These are phyloP conservation scores for Exophiala alcalophila DNA, from an alignment of 2,329 filamentous ascomycete genomes.

Conservation along the genomic window DNA sequence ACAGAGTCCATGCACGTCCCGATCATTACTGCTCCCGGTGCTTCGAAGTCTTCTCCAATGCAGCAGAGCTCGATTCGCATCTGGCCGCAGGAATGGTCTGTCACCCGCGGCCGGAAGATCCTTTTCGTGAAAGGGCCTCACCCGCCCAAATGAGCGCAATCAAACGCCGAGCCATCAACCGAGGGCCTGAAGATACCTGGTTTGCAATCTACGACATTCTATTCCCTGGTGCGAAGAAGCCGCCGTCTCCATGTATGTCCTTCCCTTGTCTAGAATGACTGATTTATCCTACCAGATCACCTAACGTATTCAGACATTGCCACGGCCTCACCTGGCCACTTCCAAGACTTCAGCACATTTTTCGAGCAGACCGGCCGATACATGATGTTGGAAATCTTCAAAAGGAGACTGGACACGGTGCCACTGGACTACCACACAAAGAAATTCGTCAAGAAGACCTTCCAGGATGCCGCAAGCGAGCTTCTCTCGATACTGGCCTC, in stretches of 20 bases:
- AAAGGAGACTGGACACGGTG: too few species aligned
- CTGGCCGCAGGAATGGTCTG: slow-evolving; percentile 1
- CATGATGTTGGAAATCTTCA: too few species aligned
- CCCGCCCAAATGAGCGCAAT: slow-evolving; percentile 14
- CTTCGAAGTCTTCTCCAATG: slow-evolving; percentile 6
- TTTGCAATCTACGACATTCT: slow-evolving; percentile 19
- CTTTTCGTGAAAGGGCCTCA: slow-evolving; percentile 20
- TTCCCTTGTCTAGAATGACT: too few species aligned
- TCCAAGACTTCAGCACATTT: slow-evolving; percentile 7
- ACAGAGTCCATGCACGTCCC: slow-evolving; percentile 16
- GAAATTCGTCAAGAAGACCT: too few species aligned
- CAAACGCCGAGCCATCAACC: slow-evolving; percentile 10
- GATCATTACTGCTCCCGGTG: slow-evolving; percentile 15
- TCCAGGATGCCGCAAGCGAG: too few species aligned
- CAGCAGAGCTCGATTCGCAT: slow-evolving; percentile 1
- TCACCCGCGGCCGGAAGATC: slow-evolving; percentile 4
- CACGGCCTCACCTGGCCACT: not conserved
- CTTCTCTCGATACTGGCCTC: too few species aligned
- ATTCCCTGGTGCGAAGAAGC: slow-evolving; percentile 16
- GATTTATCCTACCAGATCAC: too few species aligned
- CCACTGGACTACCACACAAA: too few species aligned
- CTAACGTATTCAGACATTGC: not conserved
- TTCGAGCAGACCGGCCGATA: too few species aligned
- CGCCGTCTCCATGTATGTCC: slow-evolving; percentile 15
- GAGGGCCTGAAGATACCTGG: slow-evolving; percentile 11